Percentiles rank a stretch among this genome's conserved stretches.
Evolutionary conservation across 495 filamentous ascomycete genomes (phyloP).

Genomic region (Penicillium antarcticum): DNA sequence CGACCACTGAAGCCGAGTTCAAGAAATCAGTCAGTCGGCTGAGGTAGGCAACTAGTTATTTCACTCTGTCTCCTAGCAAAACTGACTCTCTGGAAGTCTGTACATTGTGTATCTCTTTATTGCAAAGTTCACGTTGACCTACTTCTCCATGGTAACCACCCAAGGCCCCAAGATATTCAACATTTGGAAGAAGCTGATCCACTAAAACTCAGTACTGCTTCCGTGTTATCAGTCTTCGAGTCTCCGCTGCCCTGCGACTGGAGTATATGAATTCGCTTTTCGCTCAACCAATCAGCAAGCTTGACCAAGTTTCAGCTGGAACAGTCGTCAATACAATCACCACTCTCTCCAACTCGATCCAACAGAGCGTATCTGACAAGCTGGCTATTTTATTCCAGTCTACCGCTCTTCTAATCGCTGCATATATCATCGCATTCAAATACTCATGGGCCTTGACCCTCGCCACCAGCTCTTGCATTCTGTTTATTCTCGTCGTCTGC

Average conservation of each 20-base stretch:
- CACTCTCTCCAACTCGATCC: constrained; percentile 59
- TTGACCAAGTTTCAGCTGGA: constrained; percentile 32
- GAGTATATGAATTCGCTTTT: constrained; percentile 33
- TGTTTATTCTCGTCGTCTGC: constrained; percentile 35
- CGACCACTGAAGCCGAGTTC: constrained; percentile 26
- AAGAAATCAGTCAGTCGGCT: constrained; percentile 19
- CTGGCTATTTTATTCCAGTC: constrained; percentile 48
- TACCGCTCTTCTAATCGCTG: constrained; percentile 44
- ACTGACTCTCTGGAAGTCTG: constrained; percentile 5
- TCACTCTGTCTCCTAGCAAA: too few relatives aligned
- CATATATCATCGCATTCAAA: constrained; percentile 49
- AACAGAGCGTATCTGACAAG: constrained; percentile 64
- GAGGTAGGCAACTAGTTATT: constrained; percentile 10
- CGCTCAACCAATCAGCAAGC: constrained; percentile 27
- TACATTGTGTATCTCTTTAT: constrained; percentile 40
- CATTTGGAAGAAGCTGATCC: constrained; percentile 17
- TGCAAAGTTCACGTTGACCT: constrained; percentile 30
- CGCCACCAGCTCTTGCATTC: constrained; percentile 35
- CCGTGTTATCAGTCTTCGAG: constrained; percentile 46
- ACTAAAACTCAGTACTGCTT: constrained; percentile 29
- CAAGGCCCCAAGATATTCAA: too few relatives aligned
- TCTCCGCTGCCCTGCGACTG: constrained; percentile 28
- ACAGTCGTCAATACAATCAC: constrained; percentile 57
- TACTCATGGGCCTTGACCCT: constrained; percentile 49
- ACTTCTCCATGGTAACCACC: constrained; percentile 28